Evolutionary conservation across 2,329 filamentous ascomycete genomes (phyloP).

Genomic region (Cladosporium sp.): DNA sequence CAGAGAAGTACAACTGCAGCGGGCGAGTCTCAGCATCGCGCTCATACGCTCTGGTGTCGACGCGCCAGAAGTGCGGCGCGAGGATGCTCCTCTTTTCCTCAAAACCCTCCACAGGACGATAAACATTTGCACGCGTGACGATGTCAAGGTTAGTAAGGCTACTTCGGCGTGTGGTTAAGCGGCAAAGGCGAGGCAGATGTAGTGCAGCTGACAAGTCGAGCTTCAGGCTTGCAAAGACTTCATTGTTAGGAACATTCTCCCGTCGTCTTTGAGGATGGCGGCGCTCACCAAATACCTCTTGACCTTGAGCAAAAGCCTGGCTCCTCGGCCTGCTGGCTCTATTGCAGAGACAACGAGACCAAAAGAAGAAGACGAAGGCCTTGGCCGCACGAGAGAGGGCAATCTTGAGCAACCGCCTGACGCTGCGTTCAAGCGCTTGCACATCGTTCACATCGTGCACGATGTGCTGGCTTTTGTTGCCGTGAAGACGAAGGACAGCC

Average conservation of each 20-base stretch:
- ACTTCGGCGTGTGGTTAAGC: neutral
- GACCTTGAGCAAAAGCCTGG: conserved; percentile 21
- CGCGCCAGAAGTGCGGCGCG: conserved; percentile 13
- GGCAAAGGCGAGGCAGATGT: neutral
- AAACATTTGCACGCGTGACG: conserved; percentile 12
- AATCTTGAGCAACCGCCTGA: conserved; percentile 24
- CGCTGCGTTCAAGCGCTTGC: conserved; percentile 26
- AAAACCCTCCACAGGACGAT: neutral
- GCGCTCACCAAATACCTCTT: conserved; percentile 25
- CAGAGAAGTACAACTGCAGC: neutral
- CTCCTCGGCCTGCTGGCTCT: conserved; percentile 13
- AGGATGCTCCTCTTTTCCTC: conserved; percentile 3
- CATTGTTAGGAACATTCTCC: conserved; percentile 25
- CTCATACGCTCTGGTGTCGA: conserved; percentile 5
- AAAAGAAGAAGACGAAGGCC: conserved; percentile 22
- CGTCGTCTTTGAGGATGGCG: conserved; percentile 18
- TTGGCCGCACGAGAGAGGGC: conserved; percentile 19
- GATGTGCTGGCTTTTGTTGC: conserved; percentile 21
- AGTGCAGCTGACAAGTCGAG: neutral
- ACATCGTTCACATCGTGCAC: conserved; percentile 27
- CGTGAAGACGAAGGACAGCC: neutral
- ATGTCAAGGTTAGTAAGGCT: conserved; percentile 12
- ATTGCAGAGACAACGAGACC: conserved; percentile 9
- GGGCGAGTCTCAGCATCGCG: conserved; percentile 9
- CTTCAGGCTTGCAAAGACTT: conserved; percentile 24